These are phyloP conservation scores for Rhizopus sp. DNA, from an alignment of 371 early-diverging fungal species.

Conservation along the genomic window DNA sequence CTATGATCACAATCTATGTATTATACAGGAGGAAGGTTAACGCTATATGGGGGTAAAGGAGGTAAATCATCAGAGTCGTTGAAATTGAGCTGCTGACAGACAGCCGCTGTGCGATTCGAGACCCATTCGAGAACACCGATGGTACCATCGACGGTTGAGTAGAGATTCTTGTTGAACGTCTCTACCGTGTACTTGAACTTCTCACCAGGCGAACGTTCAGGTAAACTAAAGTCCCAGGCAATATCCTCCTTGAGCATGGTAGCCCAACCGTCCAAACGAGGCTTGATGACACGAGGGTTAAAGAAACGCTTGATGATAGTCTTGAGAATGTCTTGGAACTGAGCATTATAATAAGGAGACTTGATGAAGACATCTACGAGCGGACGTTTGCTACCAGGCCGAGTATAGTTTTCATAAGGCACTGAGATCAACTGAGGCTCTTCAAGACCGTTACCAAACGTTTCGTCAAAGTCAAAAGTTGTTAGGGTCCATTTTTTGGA, in stretches of 20 bases:
- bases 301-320: conserved; percentile 49
- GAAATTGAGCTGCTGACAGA: conserved; percentile 33
- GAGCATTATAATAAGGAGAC: conserved; percentile 39
- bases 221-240: conserved; percentile 40
- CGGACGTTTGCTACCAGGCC: conserved; percentile 31
- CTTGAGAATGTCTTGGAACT: conserved; percentile 46
- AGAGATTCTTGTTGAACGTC: conserved; percentile 44
- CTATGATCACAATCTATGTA: no score
- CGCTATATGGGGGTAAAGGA: conserved; percentile 26
- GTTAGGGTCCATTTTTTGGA: conserved; percentile 51
- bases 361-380: conserved; percentile 40
- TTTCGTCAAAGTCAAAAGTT: conserved; percentile 58
- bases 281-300: conserved; percentile 45
- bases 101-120: conserved; percentile 27
- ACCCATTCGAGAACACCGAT: conserved; percentile 40
- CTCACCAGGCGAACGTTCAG: conserved; percentile 42
- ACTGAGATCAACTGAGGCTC: conserved; percentile 30
- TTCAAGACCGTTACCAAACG: conserved; percentile 46
- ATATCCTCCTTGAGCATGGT: conserved; percentile 52
- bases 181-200: conserved; percentile 31
- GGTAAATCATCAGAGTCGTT: conserved; percentile 33
- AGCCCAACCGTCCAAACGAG: conserved; percentile 49
- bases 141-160: conserved; percentile 20
- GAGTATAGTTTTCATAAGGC: conserved; percentile 39
- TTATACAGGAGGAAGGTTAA: neutral